Percentiles rank a stretch among this genome's conserved stretches.
phyloP scores from a whole-genome alignment of 2,329 filamentous ascomycete species.

The Myriosclerotinia curreyana region DNA sequence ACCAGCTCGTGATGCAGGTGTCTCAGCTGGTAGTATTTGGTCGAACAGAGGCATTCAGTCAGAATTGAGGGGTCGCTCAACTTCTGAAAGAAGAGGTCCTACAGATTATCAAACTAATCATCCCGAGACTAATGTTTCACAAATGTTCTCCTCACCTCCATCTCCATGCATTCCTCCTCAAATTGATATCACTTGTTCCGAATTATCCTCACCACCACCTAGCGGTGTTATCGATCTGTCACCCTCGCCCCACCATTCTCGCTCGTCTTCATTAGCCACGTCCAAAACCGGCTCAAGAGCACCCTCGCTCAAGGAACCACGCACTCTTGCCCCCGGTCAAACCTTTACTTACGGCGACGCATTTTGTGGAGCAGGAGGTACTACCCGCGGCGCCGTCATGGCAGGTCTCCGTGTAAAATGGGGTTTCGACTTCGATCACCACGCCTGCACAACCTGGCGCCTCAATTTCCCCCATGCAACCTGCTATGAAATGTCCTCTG shows the following conservation, averaged over 20 bases:
- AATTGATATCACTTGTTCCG: slow-evolving; percentile 27
- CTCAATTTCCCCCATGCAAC: slow-evolving; percentile 39
- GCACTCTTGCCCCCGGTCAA: slow-evolving; percentile 39
- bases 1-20: background rate
- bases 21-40: background rate
- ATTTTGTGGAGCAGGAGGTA: slow-evolving; percentile 72
- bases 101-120: background rate
- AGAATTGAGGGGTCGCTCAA: background rate
- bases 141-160: background rate
- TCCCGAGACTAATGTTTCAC: background rate
- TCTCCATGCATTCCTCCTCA: slow-evolving; percentile 1
- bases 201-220: slow-evolving; percentile 24
- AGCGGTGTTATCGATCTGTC: slow-evolving; percentile 31
- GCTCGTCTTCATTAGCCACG: background rate
- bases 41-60: background rate
- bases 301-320: slow-evolving; percentile 22
- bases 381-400: slow-evolving; percentile 58
- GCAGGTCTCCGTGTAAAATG: slow-evolving; percentile 59
- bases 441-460: slow-evolving; percentile 31
- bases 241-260: background rate
- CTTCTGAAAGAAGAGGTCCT: background rate
- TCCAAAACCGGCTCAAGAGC: slow-evolving; percentile 16
- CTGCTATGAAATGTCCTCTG: slow-evolving; percentile 49
- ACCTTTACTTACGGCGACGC: slow-evolving; percentile 67
- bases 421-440: slow-evolving; percentile 58